Evolutionary conservation across 2,329 filamentous ascomycete genomes (phyloP).

Genomic region (Sporothrix pseudoabietina): DNA sequence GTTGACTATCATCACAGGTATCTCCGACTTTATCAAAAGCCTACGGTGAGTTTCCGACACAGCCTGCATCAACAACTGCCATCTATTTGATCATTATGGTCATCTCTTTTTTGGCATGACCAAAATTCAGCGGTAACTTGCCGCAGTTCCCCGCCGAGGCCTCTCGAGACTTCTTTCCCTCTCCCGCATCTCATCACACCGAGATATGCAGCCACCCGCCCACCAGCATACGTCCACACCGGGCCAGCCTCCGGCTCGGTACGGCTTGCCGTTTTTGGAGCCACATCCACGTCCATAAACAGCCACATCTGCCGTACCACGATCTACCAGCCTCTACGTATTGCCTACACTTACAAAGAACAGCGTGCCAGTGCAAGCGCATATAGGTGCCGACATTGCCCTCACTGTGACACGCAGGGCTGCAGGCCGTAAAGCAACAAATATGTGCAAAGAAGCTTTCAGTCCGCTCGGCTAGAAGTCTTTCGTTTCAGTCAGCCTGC

Average conservation of each 20-base stretch:
- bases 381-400: no score
- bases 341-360: no score
- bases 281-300: no score
- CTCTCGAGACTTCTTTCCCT: not conserved
- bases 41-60: not conserved
- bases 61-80: not conserved
- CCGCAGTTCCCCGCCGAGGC: not conserved
- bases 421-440: not conserved
- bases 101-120: no score
- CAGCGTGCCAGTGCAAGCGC: no score
- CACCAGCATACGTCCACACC: not conserved
- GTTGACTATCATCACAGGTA: not conserved
- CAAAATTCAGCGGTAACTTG: not conserved
- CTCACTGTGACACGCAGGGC: no score
- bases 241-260: not conserved
- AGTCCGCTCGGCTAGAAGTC: not conserved
- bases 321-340: no score
- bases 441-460: no score
- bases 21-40: not conserved
- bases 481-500: not conserved
- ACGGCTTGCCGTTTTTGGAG: not conserved
- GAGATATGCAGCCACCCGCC: not conserved
- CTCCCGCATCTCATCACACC: not conserved
- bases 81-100: no score
- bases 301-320: no score